Evolutionary conservation across 305 asterid species (phyloP).

Genomic region (Petunia hybrid): DNA sequence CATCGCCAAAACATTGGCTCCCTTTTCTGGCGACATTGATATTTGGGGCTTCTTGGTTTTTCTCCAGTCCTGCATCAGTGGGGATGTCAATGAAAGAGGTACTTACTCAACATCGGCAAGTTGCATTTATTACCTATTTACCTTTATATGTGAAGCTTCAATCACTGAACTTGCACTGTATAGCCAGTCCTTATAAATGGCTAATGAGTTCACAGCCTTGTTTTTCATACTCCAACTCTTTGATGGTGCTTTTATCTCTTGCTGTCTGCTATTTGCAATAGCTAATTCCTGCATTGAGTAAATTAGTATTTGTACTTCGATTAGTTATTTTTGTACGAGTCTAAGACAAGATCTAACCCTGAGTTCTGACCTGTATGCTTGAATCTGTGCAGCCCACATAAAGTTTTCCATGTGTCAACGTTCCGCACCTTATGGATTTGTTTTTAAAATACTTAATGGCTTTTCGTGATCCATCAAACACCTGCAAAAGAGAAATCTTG

Average conservation of each 20-base stretch:
- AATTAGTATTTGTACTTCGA: neutral
- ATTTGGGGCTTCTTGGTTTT: slow-evolving; percentile 62
- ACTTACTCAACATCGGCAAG: neutral
- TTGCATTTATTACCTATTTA: slow-evolving; percentile 58
- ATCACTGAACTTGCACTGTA: slow-evolving; percentile 63
- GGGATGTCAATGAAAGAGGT: slow-evolving; percentile 24
- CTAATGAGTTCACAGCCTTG: slow-evolving; percentile 74
- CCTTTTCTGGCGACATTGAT: slow-evolving; percentile 66
- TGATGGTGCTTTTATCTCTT: slow-evolving; percentile 75
- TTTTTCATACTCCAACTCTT: slow-evolving; percentile 74
- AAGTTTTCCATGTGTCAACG: slow-evolving; percentile 67
- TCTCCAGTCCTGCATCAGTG: slow-evolving; percentile 80
- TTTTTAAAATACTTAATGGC: slow-evolving; percentile 62
- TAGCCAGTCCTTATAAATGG: slow-evolving; percentile 77
- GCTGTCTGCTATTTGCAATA: slow-evolving; percentile 64
- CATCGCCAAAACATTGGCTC: slow-evolving; percentile 72
- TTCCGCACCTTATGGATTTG: slow-evolving; percentile 70
- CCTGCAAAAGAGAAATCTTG: slow-evolving; percentile 42
- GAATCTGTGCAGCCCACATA: slow-evolving; percentile 87
- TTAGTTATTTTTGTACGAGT: neutral
- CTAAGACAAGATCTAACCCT: slow-evolving; percentile 21
- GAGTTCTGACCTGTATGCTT: slow-evolving; percentile 63
- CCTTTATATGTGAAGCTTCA: slow-evolving; percentile 86
- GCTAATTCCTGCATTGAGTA: slow-evolving; percentile 58
- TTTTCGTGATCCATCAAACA: slow-evolving; percentile 72